Base-by-base conservation (phyloP, 2,329 filamentous ascomycete species). In the Metarhizium brunneum region DNA sequence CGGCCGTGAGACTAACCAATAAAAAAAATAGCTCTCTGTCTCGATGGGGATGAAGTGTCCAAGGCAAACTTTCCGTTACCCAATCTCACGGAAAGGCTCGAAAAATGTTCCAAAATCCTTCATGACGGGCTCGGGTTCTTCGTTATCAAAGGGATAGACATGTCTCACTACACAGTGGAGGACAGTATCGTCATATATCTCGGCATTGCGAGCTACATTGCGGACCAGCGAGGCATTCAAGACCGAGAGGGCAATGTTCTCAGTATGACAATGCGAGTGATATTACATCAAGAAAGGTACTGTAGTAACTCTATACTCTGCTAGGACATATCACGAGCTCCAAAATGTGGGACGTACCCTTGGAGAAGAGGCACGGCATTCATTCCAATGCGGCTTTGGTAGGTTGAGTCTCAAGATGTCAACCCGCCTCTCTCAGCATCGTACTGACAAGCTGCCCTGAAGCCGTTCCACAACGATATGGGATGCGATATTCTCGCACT, bases 151-250 rank as follows among this genome's bases (percentile, higher is more conserved):
- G 83, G 83, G 3, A 67, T 86, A 1, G 72, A 77, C 14, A 70
- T 76, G 1, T 62, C 67, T 2, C 68, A 65, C 2, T 79, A 80
- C 64, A 73, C 74, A 2, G 68, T 73, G 29, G 76, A 82, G 58
- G 80, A 85, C 53, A 80, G 79, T 54, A 66, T 80, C 16, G 71
- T 76, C 5, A 69, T 84, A 47, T 84, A 81, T 60, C 71, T 83
- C 4, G 83, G 79, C 0, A 66, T 86, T 11, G 73, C 81, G 1
- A 76, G 74, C 55, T 76, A 85, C 61, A 73, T 86, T 52, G 82
- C 77, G 2, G 72, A 78, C 42, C 71, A 76, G 50, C 73, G 81
- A 43, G 79, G 79, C 2, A 60, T 76, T 2, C 79, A 82, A 56
- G 74, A 75, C 55, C 68, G 69, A n/a, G 73, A 72, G 47, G 76